Conservation (phyloP, 2,329 filamentous ascomycete species). For the Exophiala phaeomuriformis region DNA sequence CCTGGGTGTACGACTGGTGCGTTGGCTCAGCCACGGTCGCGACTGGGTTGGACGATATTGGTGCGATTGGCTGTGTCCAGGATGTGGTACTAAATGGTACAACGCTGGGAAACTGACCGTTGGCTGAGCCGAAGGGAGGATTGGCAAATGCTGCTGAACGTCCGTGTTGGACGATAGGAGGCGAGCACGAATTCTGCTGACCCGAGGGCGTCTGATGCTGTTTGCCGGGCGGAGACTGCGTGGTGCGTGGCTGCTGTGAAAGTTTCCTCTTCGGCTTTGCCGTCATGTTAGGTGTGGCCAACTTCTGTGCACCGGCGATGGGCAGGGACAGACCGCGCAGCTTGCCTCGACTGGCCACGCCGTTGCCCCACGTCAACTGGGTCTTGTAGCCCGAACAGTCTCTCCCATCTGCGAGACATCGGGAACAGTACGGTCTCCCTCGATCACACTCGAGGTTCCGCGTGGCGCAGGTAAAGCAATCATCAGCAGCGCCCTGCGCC, state of each 20-base stretch:
- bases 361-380: conserved; percentile 91
- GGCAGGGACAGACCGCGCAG: conserved; percentile 77
- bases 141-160: neutral
- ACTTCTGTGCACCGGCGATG: conserved; percentile 43
- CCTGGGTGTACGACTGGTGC: neutral
- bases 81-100: conserved; percentile 3
- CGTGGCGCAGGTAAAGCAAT: conserved; percentile 90
- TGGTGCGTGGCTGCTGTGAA: conserved; percentile 3
- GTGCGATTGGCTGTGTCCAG: conserved; percentile 5
- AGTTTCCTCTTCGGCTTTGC: conserved; percentile 12
- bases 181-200: neutral
- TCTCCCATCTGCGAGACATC: conserved; percentile 83
- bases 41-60: conserved; percentile 3
- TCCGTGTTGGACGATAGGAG: neutral
- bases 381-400: conserved; percentile 97
- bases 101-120: neutral
- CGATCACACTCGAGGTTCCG: conserved; percentile 80
- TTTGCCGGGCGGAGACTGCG: neutral
- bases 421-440: conserved; percentile 86
- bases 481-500: conserved; percentile 80
- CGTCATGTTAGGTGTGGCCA: conserved; percentile 8
- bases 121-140: conserved; percentile 7
- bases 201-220: neutral
- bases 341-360: conserved; percentile 91
- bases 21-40: neutral